Base-by-base conservation (phyloP, 345 rosid species). In the Limnanthes douglasii region DNA sequence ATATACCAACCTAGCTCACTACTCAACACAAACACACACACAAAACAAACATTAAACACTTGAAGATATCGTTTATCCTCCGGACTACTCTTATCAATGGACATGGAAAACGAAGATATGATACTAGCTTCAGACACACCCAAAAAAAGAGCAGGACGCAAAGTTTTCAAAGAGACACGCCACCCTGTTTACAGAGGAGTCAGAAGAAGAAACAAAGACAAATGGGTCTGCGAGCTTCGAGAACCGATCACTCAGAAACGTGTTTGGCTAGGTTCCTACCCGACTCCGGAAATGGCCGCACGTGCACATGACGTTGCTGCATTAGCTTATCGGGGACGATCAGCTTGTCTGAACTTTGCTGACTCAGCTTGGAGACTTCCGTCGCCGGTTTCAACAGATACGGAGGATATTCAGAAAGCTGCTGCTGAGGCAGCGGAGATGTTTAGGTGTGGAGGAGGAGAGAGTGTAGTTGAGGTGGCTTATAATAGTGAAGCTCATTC, bases 281-380 rank as follows among this genome's bases (percentile, higher is more conserved):
- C 72, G 0, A 73, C 78, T 0, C 72, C 65, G 2, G 90, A 88
- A 47, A 88, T 82, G 97, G 95, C 95, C 0, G 97, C 95, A 12
- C 62, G 97, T 18, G 95, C 97, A 0, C 95, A 82, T 21, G 93
- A 82, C 34, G 95, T 88, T 48, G 95, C 97, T 1, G 90, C 74
- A 5, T 40, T 82, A 0, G 74, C 95, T 0, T 41, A 82, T 24
- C 67, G 82, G 57, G 97, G 95, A 0, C 53, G 75, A n/a, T 54
- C 66, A 4, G 81, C 86, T 8, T 88, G 95, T 54, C 65, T 88
- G 25, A 88, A 88, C 61, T 88, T 78, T n/a, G 95, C 95, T 0
- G 97, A 88, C 59, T 88, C 97, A 0, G 61, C 68, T 0, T 88
- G 83, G 83, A 27, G 72, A 31, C 76, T 82, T 11, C 83, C 88